Base-by-base conservation (phyloP, 2,329 filamentous ascomycete genomes). In the Aspergillus niger region DNA sequence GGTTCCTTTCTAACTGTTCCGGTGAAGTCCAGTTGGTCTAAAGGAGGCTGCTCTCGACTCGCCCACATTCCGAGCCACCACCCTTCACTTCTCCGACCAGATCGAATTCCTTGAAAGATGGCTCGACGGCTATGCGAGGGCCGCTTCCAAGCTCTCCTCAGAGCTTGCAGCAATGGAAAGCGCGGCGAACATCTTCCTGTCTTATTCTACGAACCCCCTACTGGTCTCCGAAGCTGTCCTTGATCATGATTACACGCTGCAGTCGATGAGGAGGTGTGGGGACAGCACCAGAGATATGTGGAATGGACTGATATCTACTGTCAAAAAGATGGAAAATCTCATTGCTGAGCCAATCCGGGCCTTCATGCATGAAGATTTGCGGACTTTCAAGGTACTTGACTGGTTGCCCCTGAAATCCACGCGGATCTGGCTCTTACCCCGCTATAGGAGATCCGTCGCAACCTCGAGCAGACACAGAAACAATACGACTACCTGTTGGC, bases 1-100 rank as follows among this genome's bases (percentile, higher is more conserved):
- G 36, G 11, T 24, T 54, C 43, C 28, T 15, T 61, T 17, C 65
- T 71, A 55, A 72, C 44, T 5, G 11, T 47, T 20, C 10, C 58
- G 24, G 43, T 59, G 55, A 32, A 88, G 86, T 59, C 92, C 95
- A 48, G 93, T 98, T 38, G 88, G 89, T 63, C 85, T 98, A 69
- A 95, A 94, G 79, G 95, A 99, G 84, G 95, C 95, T 54, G 91
- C 92, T 20, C 90, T 98, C 80, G 95, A 99, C 79, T 97, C 93
- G 41, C 95, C 95, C 26, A 96, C 93, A 38, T 98, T 98, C 76
- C 91, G 95, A 66, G 91, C 93, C 50, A 91, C 91, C 22, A 86
- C 91, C 44, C 80, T 90, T 50, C 92, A 97, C 79, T 97, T 97
- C 73, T 85, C 87, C 64, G 95, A 98, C 66, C 94, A 99, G 80